Base-by-base conservation (phyloP, 2,329 filamentous ascomycete genomes). In the Beauveria scarabaeidicola region DNA sequence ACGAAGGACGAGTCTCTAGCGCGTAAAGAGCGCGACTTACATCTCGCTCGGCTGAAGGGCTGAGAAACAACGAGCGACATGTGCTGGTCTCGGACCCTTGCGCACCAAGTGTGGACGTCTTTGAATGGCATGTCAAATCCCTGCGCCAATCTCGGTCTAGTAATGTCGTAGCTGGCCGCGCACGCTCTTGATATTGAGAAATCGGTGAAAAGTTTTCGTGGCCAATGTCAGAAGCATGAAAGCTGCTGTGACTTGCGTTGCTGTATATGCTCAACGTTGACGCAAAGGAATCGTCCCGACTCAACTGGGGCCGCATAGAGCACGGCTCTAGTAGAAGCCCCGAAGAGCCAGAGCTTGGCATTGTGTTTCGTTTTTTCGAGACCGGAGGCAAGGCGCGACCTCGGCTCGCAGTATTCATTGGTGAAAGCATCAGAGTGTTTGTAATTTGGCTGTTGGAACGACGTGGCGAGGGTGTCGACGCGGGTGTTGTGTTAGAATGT, bases 21-120 rank as follows among this genome's bases (percentile, higher is more conserved):
- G 66, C 68, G 29, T 69, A 71, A 21, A 79, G 70, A 8, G 70
- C 73, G 25, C 65, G 70, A 58, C 75, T 79, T 15, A 79, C 70
- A 11, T 80, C 75, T 58, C 73, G 69, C 61, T 80, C 77, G 59
- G 70, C 57, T 7, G 57, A 59, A 6, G 57, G 48, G 29, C 57
- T 59, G 41, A 59, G 57, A 38, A 59, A 59, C 10, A 59, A 29
- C 10, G 57, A 59, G 40, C 48, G 48, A 32, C 48, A 59, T n/a
- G 57, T 46, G n/a, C 57, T 59, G 10, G 27, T 38, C 5, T 52
- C 48, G 9, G 57, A 52, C 38, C 29, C 38, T 1, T 40, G 38
- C 17, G 48, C 48, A 19, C 27, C 41, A 38, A 52, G 71, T 61
- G 67, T 70, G 1, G 73, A 74, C 59, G 73, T 44, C 61, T 68